These are phyloP conservation scores for Telfairia occidentalis DNA, from an alignment of 331 rosid species.

Conservation along the genomic window DNA sequence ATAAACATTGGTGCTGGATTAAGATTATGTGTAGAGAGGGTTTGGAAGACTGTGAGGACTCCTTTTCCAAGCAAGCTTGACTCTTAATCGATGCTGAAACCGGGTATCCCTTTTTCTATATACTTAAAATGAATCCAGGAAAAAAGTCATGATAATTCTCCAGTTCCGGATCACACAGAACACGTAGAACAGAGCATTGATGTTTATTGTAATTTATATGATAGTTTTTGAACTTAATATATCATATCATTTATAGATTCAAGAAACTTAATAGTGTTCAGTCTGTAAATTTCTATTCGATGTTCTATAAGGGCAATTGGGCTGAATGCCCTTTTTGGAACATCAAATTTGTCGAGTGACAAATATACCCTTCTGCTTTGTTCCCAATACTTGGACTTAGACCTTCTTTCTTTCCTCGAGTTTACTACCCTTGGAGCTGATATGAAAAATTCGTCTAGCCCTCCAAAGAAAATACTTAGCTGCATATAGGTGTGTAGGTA, in stretches of 20 bases:
- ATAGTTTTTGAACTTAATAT: not conserved
- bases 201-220: not conserved
- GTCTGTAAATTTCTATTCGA: not conserved
- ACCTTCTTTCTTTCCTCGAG: too few species aligned
- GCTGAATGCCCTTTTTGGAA: too few species aligned
- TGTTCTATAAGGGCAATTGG: too few species aligned
- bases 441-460: too few species aligned
- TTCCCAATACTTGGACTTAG: too few species aligned
- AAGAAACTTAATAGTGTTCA: not conserved
- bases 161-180: not conserved
- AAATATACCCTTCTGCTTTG: too few species aligned
- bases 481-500: too few species aligned
- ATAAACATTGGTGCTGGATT: not conserved
- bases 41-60: not conserved
- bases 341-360: too few species aligned
- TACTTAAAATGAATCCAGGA: not conserved
- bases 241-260: not conserved
- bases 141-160: not conserved
- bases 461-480: too few species aligned
- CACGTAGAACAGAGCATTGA: not conserved
- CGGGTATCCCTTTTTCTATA: not conserved
- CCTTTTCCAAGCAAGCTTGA: not conserved
- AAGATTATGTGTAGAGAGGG: not conserved
- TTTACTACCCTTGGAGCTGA: too few species aligned
- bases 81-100: not conserved